phyloP scores from a whole-genome alignment of 768 basidiomycete species.

The Termitomyces bulborhizus region DNA sequence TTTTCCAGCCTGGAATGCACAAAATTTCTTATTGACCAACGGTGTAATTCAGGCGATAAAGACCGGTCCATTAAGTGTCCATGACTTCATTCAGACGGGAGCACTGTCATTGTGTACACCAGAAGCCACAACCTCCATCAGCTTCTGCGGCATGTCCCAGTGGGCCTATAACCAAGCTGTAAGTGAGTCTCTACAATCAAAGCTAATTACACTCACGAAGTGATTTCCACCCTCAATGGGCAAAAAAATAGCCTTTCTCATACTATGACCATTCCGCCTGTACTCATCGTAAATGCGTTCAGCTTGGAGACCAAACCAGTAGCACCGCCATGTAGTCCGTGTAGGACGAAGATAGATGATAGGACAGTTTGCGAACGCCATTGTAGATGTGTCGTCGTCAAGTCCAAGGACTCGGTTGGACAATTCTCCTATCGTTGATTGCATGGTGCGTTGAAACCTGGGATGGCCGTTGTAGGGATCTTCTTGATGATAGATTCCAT shows the following conservation, averaged over 20 bases:
- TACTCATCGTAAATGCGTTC: conserved; percentile 16
- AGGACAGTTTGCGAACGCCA: conserved; percentile 6
- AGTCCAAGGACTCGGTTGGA: conserved; percentile 17
- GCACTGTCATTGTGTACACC: neutral
- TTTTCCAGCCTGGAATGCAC: too few relatives aligned
- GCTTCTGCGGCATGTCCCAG: conserved; percentile 7
- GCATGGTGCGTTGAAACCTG: conserved; percentile 19
- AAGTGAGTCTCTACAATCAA: neutral
- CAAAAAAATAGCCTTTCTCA: conserved; percentile 19
- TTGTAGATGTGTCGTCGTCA: conserved; percentile 10
- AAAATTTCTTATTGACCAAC: too few relatives aligned
- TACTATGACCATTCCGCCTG: conserved; percentile 11
- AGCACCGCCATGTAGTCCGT: conserved; percentile 17
- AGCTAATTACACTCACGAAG: conserved; percentile 21
- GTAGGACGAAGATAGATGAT: conserved; percentile 18
- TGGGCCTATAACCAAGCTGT: conserved; percentile 2
- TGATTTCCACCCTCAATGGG: conserved; percentile 25
- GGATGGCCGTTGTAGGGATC: neutral
- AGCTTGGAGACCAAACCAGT: conserved; percentile 18
- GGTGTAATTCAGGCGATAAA: too few relatives aligned
- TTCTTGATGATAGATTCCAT: neutral
- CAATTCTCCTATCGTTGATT: conserved; percentile 13
- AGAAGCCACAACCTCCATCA: conserved; percentile 6
- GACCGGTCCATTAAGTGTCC: too few relatives aligned
- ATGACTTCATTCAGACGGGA: neutral